Base-by-base conservation (phyloP, 345 rosid genomes). In the Passiflora organensis region DNA sequence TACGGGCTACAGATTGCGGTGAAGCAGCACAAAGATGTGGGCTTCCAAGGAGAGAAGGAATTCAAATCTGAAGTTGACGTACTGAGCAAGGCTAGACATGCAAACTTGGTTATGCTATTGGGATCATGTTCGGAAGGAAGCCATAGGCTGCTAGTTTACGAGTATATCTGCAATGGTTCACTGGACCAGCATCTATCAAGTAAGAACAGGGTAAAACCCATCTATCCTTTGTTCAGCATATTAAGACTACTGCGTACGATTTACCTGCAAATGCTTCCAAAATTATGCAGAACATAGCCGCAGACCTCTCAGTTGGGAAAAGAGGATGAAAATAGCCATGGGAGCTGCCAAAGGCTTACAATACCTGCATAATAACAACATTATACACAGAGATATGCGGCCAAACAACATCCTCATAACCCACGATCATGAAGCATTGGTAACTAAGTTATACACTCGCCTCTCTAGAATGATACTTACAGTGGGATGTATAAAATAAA, bases 381-480 rank as follows among this genome's bases (percentile, higher is more conserved):
- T 84, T 51, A 55, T 81, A 58, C 87, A 81, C 51, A 74, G 87
- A 73, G 85, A 82, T 49, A 64, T 80, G 82, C 61, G 87, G 54
- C 87, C 87, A 24, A 76, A 74, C 64, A 82, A 84, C 79, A 80
- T 81, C 69, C 87, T 81, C 19, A 82, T 80, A 19, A 82, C 85
- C 2, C 82, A 84, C 57, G 85, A 80, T 60, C 70, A 68, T 8
- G 75, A 79, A 51, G 37, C 83, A 22, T 38, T 84, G 83, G 91
- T 84, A 84, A 69, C n/a, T 36, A 21, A 6, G 28, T 1, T 16
- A 25, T n/a, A 20, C n/a, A n/a, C n/a, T n/a, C n/a, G n/a, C n/a
- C n/a, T n/a, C n/a, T n/a, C n/a, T n/a, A n/a, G n/a, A n/a, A n/a
- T n/a, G n/a, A n/a, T n/a, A n/a, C n/a, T n/a, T n/a, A n/a, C n/a